Conservation (phyloP, 2,329 filamentous ascomycete genomes). For the Cordyceps sp. region DNA sequence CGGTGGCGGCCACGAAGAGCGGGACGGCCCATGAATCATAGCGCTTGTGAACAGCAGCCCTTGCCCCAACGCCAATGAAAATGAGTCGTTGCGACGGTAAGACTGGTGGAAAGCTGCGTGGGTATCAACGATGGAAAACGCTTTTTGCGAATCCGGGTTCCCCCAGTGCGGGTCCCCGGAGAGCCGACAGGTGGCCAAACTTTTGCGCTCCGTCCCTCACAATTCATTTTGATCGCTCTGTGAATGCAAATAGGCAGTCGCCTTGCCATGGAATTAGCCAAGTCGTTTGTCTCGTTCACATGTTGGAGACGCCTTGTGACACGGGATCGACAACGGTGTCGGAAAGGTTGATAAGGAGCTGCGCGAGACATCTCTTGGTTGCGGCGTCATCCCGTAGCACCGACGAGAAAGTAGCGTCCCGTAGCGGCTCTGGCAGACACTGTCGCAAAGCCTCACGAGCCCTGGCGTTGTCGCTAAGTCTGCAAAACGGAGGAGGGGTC, state of each 20-base stretch:
- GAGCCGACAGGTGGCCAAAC: not conserved
- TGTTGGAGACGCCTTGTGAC: slow-evolving; percentile 16
- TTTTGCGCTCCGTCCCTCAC: not conserved
- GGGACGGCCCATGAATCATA: no score
- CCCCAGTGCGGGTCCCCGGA: not conserved
- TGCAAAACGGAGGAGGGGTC: slow-evolving; percentile 23
- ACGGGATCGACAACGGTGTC: slow-evolving; percentile 55
- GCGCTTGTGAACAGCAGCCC: no score
- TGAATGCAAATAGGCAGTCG: not conserved
- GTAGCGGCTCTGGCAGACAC: slow-evolving; percentile 94
- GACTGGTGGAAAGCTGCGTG: not conserved
- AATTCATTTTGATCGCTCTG: not conserved
- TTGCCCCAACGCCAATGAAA: no score
- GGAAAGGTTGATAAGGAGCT: slow-evolving; percentile 88
- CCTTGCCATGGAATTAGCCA: not conserved
- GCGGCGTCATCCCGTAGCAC: slow-evolving; percentile 93
- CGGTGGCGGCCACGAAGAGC: no score
- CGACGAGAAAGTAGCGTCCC: slow-evolving; percentile 91
- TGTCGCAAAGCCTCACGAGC: slow-evolving; percentile 89
- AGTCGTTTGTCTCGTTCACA: slow-evolving; percentile 9
- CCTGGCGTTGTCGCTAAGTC: slow-evolving; percentile 87
- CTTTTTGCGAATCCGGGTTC: not conserved
- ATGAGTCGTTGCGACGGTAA: no score
- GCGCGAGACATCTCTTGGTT: slow-evolving; percentile 93
- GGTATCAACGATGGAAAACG: not conserved